Conservation (phyloP, 2,329 filamentous ascomycete genomes). For the Neofusicoccum cordaticola region DNA sequence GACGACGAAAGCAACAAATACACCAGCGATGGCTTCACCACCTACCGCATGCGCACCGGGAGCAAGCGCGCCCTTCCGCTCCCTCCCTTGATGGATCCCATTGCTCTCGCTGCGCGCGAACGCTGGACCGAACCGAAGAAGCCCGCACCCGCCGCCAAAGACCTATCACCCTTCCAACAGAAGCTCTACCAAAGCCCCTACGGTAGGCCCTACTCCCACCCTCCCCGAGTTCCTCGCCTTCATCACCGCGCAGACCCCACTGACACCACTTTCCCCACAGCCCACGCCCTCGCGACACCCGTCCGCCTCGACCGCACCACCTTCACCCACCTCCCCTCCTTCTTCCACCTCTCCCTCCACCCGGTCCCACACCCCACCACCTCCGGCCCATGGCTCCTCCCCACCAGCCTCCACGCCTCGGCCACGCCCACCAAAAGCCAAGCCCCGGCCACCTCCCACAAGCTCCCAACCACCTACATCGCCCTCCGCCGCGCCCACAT, state of each 20-base stretch:
- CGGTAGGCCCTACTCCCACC: constrained; percentile 46
- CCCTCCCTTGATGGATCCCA: constrained; percentile 49
- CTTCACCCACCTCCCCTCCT: constrained; percentile 50
- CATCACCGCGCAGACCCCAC: not conserved
- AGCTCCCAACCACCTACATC: not conserved
- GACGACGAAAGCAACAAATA: not conserved
- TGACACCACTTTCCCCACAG: constrained; percentile 37
- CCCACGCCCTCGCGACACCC: constrained; percentile 60
- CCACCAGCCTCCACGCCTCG: constrained; percentile 30
- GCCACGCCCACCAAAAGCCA: not conserved
- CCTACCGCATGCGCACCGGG: constrained; percentile 31
- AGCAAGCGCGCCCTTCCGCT: constrained; percentile 41
- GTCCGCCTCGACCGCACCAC: constrained; percentile 57
- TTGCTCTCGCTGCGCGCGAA: constrained; percentile 34
- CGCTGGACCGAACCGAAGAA: constrained; percentile 41
- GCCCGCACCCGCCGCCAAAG: constrained; percentile 35
- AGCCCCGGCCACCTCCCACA: not conserved
- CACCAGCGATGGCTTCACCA: constrained; percentile 25
- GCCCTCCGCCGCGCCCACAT: not conserved
- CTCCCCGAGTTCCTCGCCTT: not conserved
- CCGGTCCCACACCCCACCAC: constrained; percentile 56
- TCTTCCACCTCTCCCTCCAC: constrained; percentile 63
- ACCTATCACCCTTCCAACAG: constrained; percentile 53
- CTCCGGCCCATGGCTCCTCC: constrained; percentile 55
- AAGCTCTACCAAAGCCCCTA: constrained; percentile 62